Evolutionary conservation across 352 stramenopile genomes (phyloP).

Genomic region (Pythium aquatile): DNA sequence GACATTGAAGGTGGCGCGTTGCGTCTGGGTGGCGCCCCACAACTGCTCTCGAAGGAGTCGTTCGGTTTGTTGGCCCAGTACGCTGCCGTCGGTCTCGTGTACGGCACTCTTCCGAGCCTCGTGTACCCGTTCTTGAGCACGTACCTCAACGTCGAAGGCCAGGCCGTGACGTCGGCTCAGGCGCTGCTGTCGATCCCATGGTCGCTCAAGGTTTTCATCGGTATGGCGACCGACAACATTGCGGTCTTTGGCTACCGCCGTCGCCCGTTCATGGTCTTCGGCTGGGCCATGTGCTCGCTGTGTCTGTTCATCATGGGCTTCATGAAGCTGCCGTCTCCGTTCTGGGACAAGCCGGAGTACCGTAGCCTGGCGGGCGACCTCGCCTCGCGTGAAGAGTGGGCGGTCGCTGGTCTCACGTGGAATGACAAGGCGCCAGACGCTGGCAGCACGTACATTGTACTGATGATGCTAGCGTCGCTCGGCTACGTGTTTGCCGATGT

Average conservation of each 20-base stretch:
- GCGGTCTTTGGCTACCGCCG: slow-evolving; percentile 39
- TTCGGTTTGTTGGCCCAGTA: slow-evolving; percentile 33
- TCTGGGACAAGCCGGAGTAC: slow-evolving; percentile 21
- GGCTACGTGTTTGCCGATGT: slow-evolving; percentile 38
- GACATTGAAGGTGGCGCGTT: slow-evolving; percentile 25
- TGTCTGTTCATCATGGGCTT: slow-evolving; percentile 32
- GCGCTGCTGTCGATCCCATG: slow-evolving; percentile 33
- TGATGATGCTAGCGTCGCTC: slow-evolving; percentile 34
- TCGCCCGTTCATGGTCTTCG: slow-evolving; percentile 39
- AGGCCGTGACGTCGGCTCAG: slow-evolving; percentile 25
- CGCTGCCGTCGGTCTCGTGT: slow-evolving; percentile 30
- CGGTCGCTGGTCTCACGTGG: slow-evolving; percentile 6
- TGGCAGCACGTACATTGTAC: slow-evolving; percentile 28
- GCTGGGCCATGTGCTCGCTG: slow-evolving; percentile 26
- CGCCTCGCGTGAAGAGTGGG: neutral
- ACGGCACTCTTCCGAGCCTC: slow-evolving; percentile 30
- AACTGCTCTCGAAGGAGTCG: slow-evolving; percentile 28
- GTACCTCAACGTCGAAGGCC: slow-evolving; percentile 33
- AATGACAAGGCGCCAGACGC: slow-evolving; percentile 27
- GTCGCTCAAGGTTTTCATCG: slow-evolving; percentile 41
- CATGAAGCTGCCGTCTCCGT: slow-evolving; percentile 26
- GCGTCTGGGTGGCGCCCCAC: slow-evolving; percentile 21
- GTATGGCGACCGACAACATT: slow-evolving; percentile 36
- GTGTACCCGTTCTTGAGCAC: slow-evolving; percentile 31
- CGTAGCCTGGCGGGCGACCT: neutral